A percentile compares a stretch with the other conserved stretches of the same genome.
phyloP scores from a whole-genome alignment of 2,329 filamentous ascomycete species.

The Aspergillus sp. region DNA sequence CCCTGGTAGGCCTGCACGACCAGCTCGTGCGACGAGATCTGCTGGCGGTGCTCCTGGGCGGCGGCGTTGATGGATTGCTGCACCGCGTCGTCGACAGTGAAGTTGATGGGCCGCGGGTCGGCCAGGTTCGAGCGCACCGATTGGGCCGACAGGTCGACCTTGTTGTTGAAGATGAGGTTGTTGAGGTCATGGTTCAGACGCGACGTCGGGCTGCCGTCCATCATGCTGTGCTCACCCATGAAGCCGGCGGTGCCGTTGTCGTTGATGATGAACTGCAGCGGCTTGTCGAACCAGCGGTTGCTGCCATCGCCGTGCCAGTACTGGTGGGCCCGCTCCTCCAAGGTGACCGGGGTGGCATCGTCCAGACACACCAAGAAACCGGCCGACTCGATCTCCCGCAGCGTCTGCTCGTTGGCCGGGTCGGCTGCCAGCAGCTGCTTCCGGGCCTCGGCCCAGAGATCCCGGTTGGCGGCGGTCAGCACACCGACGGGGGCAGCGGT shows the following conservation, averaged over 20 bases:
- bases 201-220: constrained; percentile 98
- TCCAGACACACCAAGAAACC: constrained; percentile 92
- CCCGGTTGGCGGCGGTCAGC: constrained; percentile 85
- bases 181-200: constrained; percentile 91
- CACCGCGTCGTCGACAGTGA: constrained; percentile 66
- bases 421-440: constrained; percentile 67
- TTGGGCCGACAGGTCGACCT: constrained; percentile 78
- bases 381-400: constrained; percentile 77
- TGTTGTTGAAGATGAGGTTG: constrained; percentile 85
- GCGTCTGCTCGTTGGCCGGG: constrained; percentile 65
- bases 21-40: constrained; percentile 83
- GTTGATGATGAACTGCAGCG: constrained; percentile 93
- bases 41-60: constrained; percentile 64
- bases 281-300: constrained; percentile 98
- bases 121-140: constrained; percentile 72
- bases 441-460: constrained; percentile 82
- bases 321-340: constrained; percentile 88
- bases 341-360: constrained; percentile 79
- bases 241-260: constrained; percentile 97
- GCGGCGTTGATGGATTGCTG: constrained; percentile 72
- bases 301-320: constrained; percentile 98
- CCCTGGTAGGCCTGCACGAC: constrained; percentile 92
- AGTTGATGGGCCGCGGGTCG: constrained; percentile 68
- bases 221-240: constrained; percentile 99
- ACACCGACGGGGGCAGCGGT: constrained; percentile 66